Percentiles rank a stretch among this genome's conserved stretches.
Conservation (phyloP, 495 filamentous ascomycete species). For the Penicillium flavigenum region DNA sequence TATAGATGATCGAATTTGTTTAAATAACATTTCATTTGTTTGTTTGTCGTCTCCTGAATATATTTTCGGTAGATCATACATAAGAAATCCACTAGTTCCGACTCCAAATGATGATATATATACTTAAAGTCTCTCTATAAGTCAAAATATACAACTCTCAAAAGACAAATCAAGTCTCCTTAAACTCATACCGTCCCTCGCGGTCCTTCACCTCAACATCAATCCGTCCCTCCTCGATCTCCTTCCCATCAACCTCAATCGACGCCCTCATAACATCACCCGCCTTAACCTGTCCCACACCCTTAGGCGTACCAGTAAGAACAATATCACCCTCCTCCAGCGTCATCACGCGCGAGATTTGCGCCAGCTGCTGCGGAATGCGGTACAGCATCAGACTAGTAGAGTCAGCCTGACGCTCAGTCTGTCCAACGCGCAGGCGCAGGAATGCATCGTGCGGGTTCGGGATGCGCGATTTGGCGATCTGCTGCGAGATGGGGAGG, state of each 20-base stretch:
- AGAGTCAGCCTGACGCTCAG: slow-evolving; percentile 74
- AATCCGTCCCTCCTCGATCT: slow-evolving; percentile 81
- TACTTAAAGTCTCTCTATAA: neutral
- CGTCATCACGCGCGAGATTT: slow-evolving; percentile 93
- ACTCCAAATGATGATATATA: slow-evolving; percentile 1
- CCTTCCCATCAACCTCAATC: slow-evolving; percentile 75
- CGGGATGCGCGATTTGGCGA: slow-evolving; percentile 72
- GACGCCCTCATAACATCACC: slow-evolving; percentile 91
- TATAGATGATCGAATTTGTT: no score
- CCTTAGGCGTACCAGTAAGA: slow-evolving; percentile 94
- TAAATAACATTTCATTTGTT: no score
- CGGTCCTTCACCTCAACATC: slow-evolving; percentile 79
- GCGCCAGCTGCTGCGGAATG: slow-evolving; percentile 80
- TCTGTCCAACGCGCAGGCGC: slow-evolving; percentile 74
- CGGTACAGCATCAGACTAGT: slow-evolving; percentile 89
- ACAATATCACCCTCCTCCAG: slow-evolving; percentile 89
- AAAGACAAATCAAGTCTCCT: slow-evolving; percentile 38
- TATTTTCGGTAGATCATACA: neutral
- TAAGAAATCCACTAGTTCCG: slow-evolving; percentile 20
- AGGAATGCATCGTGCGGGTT: slow-evolving; percentile 88
- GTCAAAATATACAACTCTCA: slow-evolving; percentile 1
- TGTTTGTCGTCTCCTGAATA: neutral
- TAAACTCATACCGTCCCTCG: slow-evolving; percentile 49
- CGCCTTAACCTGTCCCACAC: slow-evolving; percentile 79
- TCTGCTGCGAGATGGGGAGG: slow-evolving; percentile 75